phyloP scores from a whole-genome alignment of 352 stramenopile species.

The Albugo candida region DNA sequence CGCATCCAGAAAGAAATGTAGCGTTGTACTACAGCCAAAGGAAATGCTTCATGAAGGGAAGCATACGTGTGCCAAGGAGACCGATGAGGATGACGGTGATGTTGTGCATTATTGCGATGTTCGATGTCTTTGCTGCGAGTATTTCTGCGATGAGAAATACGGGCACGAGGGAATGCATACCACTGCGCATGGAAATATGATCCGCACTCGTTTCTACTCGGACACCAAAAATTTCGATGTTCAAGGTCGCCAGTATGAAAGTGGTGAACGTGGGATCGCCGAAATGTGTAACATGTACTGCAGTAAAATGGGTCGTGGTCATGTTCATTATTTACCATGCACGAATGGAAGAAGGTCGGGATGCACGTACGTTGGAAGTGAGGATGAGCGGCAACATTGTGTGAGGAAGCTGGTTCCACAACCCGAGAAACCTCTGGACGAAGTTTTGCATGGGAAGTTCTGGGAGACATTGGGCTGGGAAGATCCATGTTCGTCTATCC shows the following conservation, averaged over 20 bases:
- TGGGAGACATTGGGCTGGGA: constrained; percentile 61
- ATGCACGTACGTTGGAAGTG: constrained; percentile 30
- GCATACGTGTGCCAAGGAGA: constrained; percentile 18
- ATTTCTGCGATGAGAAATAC: constrained; percentile 48
- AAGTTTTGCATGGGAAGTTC: constrained; percentile 55
- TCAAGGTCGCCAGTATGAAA: constrained; percentile 44
- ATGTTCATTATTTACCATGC: constrained; percentile 60
- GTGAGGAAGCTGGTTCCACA: constrained; percentile 25
- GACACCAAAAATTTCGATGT: constrained; percentile 41
- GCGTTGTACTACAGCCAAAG: constrained; percentile 13
- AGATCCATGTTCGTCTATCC: constrained; percentile 32
- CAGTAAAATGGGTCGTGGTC: constrained; percentile 51
- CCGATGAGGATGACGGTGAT: constrained; percentile 6
- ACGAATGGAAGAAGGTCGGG: constrained; percentile 14
- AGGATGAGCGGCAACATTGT: constrained; percentile 42
- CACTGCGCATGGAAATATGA: constrained; percentile 67
- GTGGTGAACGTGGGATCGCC: constrained; percentile 35
- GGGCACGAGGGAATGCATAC: constrained; percentile 29
- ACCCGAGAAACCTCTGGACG: constrained; percentile 31
- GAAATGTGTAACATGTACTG: constrained; percentile 74
- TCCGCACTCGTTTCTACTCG: constrained; percentile 48
- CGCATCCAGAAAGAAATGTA: constrained; percentile 41
- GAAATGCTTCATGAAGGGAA: constrained; percentile 22
- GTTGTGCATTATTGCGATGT: constrained; percentile 44
- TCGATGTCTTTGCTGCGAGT: constrained; percentile 50